phyloP scores from a whole-genome alignment of 1,284 basidiomycete genomes.

The Rhodotorula sp. region DNA sequence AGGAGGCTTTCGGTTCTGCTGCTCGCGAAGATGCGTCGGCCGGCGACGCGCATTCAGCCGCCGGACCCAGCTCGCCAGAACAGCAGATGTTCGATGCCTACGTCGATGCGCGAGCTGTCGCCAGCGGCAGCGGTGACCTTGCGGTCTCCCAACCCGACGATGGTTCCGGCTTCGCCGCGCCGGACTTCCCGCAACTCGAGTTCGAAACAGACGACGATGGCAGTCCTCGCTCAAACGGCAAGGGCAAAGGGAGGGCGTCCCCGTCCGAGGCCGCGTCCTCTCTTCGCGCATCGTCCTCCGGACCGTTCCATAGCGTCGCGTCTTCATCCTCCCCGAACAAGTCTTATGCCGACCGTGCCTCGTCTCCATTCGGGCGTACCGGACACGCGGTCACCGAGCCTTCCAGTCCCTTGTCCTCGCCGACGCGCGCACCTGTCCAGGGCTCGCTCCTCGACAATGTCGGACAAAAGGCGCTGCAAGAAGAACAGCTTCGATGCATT shows the following conservation, averaged over 20 bases:
- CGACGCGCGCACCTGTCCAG: no score
- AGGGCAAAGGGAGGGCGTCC: neutral
- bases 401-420: no score
- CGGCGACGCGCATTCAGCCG: neutral
- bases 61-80: neutral
- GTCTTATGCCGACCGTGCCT: no score
- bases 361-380: no score
- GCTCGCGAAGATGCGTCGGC: no score
- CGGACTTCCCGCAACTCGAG: neutral
- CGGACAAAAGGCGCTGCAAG: neutral
- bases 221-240: neutral
- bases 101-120: neutral
- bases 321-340: no score
- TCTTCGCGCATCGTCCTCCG: no score
- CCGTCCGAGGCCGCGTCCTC: no score
- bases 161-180: neutral
- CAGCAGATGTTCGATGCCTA: neutral
- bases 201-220: neutral
- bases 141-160: neutral
- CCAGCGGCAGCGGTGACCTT: neutral
- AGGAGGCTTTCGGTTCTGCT: neutral
- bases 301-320: no score
- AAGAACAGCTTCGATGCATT: neutral
- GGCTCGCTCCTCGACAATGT: no score
- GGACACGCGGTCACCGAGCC: no score